phyloP scores from a whole-genome alignment of 768 basidiomycete species.

The Leccinum disarticulatum region DNA sequence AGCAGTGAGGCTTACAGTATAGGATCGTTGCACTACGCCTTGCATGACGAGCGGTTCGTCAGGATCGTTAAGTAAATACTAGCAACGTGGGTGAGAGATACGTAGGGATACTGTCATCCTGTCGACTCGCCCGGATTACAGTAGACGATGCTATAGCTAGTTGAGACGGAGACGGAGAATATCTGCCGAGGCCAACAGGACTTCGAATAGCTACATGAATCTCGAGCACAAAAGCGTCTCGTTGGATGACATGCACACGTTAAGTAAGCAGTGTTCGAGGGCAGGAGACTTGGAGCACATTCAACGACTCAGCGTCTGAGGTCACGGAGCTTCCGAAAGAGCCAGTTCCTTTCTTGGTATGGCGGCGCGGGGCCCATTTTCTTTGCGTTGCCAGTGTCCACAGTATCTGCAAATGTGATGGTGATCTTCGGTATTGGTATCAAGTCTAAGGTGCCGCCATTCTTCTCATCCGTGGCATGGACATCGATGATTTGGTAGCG shows the following conservation, averaged over 20 bases:
- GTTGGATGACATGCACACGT: not conserved
- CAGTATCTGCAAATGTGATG: constrained; percentile 23
- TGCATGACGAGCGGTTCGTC: not conserved
- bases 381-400: constrained; percentile 10
- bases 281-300: not conserved
- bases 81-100: not conserved
- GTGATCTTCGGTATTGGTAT: constrained; percentile 30
- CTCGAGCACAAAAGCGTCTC: not conserved
- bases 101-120: not conserved
- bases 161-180: not conserved
- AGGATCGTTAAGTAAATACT: not conserved
- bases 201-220: not conserved
- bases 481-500: constrained; percentile 52
- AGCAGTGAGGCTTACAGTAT: too few species aligned
- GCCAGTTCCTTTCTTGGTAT: constrained; percentile 31
- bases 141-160: not conserved
- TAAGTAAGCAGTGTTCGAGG: not conserved
- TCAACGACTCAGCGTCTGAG: not conserved
- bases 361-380: constrained; percentile 35
- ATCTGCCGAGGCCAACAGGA: not conserved
- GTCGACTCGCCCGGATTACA: not conserved
- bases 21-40: not conserved
- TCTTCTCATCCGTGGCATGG: constrained; percentile 14
- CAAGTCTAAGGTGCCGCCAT: not conserved
- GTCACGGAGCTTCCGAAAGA: constrained; percentile 13